Evolutionary conservation across 148 eudicot species (phyloP).

Genomic region (Simmondsia chinensis): DNA sequence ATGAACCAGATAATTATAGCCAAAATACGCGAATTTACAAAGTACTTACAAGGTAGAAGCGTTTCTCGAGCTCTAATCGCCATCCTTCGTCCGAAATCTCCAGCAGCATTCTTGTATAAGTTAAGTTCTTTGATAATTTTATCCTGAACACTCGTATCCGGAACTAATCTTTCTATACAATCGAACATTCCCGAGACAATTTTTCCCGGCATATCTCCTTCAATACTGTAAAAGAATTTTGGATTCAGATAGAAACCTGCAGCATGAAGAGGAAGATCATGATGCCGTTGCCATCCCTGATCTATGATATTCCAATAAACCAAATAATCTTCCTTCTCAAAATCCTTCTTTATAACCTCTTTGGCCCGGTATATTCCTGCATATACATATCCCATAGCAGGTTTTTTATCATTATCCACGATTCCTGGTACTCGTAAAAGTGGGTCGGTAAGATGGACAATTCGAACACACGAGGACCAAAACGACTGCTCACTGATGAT

Average conservation of each 20-base stretch:
- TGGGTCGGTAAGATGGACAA: slow-evolving; percentile 56
- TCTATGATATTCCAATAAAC: slow-evolving; percentile 84
- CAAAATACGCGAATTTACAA: neutral
- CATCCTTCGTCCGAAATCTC: slow-evolving; percentile 88
- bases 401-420: slow-evolving; percentile 52
- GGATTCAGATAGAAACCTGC: slow-evolving; percentile 89
- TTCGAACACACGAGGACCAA: slow-evolving; percentile 65
- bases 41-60: slow-evolving; percentile 58
- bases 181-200: slow-evolving; percentile 65
- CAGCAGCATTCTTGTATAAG: slow-evolving; percentile 53
- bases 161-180: slow-evolving; percentile 76
- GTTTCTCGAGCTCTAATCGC: slow-evolving; percentile 75
- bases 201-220: slow-evolving; percentile 47
- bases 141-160: slow-evolving; percentile 67
- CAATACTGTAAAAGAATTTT: slow-evolving; percentile 61
- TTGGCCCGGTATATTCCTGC: slow-evolving; percentile 81
- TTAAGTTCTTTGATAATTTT: slow-evolving; percentile 72
- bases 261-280: slow-evolving; percentile 67
- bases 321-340: slow-evolving; percentile 51
- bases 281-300: slow-evolving; percentile 65
- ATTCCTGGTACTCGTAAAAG: slow-evolving; percentile 56
- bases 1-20: neutral
- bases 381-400: slow-evolving; percentile 83
- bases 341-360: slow-evolving; percentile 68
- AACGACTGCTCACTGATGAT: slow-evolving; percentile 56